Evolutionary conservation across 345 rosid genomes (phyloP), one percentile per base, ranked within the genome.

Genomic region (Limnanthes douglasii): DNA sequence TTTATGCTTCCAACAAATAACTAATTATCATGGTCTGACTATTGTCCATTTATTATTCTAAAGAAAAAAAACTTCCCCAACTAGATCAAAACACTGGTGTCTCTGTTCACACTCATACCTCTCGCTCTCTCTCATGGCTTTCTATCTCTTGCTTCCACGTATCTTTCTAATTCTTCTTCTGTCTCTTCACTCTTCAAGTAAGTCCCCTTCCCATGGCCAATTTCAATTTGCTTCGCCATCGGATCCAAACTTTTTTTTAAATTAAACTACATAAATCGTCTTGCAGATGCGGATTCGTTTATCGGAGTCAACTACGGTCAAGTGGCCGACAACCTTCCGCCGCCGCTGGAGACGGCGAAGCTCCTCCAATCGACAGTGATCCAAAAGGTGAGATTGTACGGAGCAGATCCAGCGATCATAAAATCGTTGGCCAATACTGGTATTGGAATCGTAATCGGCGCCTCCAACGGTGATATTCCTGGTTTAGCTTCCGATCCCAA

Each of bases 241-340:
- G 26, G 15, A 1, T 21, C 5, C n/a, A n/a, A n/a, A n/a, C n/a
- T n/a, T 33, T 4, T 7, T 1, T 22, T 16, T n/a, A n/a, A n/a
- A n/a, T n/a, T n/a, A n/a, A n/a, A n/a, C n/a, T n/a, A n/a, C n/a
- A n/a, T n/a, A n/a, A n/a, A n/a, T 6, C 8, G 12, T 8, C 18
- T 9, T 6, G 20, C 67, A 86, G 97, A 57, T 17, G 59, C 85
- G 23, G 69, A 86, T 47, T 45, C 93, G 2, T 86, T 78, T 61
- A 60, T 86, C 21, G 94, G 93, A 17, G 78, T 78, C 20, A 86
- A 82, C 64, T 86, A 82, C 42, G 97, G 97, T 8, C 79, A 75
- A 51, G 72, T 82, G 18, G 93, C 97, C 9, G 73, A 86, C 57
- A 86, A 86, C 48, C 76, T 86, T 14, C 97, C 97, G 37, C 73